phyloP scores from a whole-genome alignment of 2,329 filamentous ascomycete species.

The Hysterium pulicare region DNA sequence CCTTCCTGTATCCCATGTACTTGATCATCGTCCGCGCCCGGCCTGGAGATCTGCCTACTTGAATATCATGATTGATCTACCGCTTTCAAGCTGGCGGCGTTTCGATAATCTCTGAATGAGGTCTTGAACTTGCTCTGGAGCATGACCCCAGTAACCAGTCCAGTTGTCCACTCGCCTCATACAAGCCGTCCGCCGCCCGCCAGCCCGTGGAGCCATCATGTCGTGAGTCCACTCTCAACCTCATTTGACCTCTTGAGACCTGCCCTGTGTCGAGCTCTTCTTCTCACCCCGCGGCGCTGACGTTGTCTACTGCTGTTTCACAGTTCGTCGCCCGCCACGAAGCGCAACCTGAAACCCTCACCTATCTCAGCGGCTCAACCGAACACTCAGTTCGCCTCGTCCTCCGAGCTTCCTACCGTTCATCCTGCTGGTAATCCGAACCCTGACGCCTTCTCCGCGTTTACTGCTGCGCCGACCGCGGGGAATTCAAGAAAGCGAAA shows the following conservation, averaged over 20 bases:
- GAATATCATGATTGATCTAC: constrained; percentile 39
- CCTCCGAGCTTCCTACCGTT: constrained; percentile 23
- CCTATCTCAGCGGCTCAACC: constrained; percentile 34
- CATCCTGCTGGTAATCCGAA: constrained; percentile 28
- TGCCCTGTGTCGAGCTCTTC: constrained; percentile 2
- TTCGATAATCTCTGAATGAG: constrained; percentile 29
- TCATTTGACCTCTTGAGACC: constrained; percentile 12
- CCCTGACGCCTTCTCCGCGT: constrained; percentile 18
- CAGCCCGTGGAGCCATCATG: constrained; percentile 29
- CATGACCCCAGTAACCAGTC: constrained; percentile 25
- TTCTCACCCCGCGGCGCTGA: constrained; percentile 23
- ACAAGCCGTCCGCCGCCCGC: constrained; percentile 13
- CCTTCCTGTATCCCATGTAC: constrained; percentile 38
- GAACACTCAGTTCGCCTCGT: constrained; percentile 16
- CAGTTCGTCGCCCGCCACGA: constrained; percentile 42
- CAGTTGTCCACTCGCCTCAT: constrained; percentile 23
- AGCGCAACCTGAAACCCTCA: constrained; percentile 44
- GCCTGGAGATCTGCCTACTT: constrained; percentile 32
- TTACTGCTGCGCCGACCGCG: constrained; percentile 20
- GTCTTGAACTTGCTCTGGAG: constrained; percentile 28
- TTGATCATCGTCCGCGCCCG: constrained; percentile 35
- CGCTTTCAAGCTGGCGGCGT: constrained; percentile 27
- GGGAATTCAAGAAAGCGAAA: constrained; percentile 32
- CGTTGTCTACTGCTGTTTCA: constrained; percentile 20
- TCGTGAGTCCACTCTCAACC: constrained; percentile 33